phyloP scores from a whole-genome alignment of 23 red algal genomes.

The Gracilaria domingensis region DNA sequence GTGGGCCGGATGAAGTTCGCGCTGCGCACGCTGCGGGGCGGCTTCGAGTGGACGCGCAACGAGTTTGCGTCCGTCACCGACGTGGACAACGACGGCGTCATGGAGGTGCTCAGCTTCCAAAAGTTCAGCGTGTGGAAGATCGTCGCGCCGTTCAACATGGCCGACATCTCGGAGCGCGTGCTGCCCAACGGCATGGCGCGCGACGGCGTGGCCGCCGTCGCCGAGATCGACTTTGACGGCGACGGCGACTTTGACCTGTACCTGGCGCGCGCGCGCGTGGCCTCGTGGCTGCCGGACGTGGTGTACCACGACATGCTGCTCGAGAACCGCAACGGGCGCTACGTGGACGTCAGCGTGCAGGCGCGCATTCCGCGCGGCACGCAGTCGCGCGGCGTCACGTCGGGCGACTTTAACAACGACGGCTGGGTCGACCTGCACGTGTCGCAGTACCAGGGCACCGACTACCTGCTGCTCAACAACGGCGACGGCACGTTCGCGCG shows the following conservation, averaged over 20 bases:
- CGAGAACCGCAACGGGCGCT: conserved; percentile 43
- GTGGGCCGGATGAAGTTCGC: conserved; percentile 7
- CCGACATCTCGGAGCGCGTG: conserved; percentile 5
- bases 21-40: not conserved
- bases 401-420: conserved; percentile 78
- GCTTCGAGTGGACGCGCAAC: conserved; percentile 21
- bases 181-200: not conserved
- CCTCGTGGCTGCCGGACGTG: not conserved
- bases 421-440: conserved; percentile 60
- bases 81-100: conserved; percentile 36
- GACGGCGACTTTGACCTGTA: conserved; percentile 72
- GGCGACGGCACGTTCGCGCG: conserved; percentile 24
- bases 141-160: not conserved
- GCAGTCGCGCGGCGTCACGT: conserved; percentile 39
- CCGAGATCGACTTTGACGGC: conserved; percentile 66
- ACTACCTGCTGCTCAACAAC: conserved; percentile 41
- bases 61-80: conserved; percentile 30
- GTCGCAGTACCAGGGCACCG: not conserved
- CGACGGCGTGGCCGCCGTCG: conserved; percentile 14
- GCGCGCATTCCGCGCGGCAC: conserved; percentile 29
- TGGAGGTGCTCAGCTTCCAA: conserved; percentile 30
- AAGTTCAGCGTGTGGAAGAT: conserved; percentile 12
- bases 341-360: conserved; percentile 36
- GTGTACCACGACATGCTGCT: conserved; percentile 30
- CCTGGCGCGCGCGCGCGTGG: not conserved